Evolutionary conservation across 2,329 filamentous ascomycete species (phyloP), one percentile per base, ranked within the genome.

Genomic region (Penicillium rolfsii): DNA sequence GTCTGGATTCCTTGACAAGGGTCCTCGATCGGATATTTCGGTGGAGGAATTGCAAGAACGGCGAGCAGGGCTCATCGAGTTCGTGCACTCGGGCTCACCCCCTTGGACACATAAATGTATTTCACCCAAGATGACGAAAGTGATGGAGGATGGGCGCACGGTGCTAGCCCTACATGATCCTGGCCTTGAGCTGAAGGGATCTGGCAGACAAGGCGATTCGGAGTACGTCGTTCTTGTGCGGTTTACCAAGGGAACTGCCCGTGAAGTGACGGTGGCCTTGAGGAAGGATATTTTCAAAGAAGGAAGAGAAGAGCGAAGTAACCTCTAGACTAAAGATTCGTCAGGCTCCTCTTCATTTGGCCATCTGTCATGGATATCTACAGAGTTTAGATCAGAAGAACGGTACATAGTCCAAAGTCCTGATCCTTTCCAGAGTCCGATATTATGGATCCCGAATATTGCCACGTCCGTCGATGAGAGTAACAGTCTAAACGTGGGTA

Each of bases 181-280:
- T 1, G 86, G 86, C 0, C 78, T 78, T 40, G 86, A 88, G 68
- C 72, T 87, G 4, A 80, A 83, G 60, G 79, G 73, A 22, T 74
- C 73, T 7, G 80, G 75, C 4, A 78, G 83, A 65, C 79, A 68
- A 62, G 86, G 85, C 0, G 77, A 85, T 26, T 74, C 66, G 28
- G 84, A 87, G 55, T 81, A 83, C 67, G 84, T 87, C 52, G 81
- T 88, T 28, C 75, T 86, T 22, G 82, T 85, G 7, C 80, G 80
- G 52, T 87, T 87, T 59, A 80, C 74, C 64, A 83, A 83, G 58
- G 84, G 85, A 60, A 84, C 83, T 19, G 84, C 84, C 24, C 77
- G 84, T 63, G 78, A 85, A 63, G 77, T 88, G 40, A 82, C 83
- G 60, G 81, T 89, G 22, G 70, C 70, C 36, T 78, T 73, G 75